phyloP scores from a whole-genome alignment of 208 protist genomes.

The Trypanosoma melophagium region DNA sequence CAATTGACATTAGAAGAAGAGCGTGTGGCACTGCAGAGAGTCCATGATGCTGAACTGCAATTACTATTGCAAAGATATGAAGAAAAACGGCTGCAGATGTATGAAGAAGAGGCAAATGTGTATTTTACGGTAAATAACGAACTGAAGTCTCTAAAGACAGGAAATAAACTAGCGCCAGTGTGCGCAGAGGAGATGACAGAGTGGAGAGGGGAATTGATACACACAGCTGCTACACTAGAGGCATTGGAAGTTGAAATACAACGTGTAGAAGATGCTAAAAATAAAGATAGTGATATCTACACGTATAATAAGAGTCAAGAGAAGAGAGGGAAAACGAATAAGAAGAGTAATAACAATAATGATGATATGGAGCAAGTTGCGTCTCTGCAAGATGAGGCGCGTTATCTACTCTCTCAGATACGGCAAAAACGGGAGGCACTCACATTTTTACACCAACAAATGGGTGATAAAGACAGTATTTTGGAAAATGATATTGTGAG shows the following conservation, averaged over 20 bases:
- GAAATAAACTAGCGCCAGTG: not conserved
- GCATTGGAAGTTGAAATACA: constrained; percentile 6
- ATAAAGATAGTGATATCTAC: not conserved
- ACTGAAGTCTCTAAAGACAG: constrained; percentile 5
- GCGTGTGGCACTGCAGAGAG: not conserved
- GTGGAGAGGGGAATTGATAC: not conserved
- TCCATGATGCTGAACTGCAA: not conserved
- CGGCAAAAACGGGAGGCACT: not conserved
- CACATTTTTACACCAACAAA: not conserved
- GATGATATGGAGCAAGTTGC: not conserved
- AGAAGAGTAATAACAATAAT: not conserved
- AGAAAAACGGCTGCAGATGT: constrained; percentile 1
- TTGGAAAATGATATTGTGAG: not conserved
- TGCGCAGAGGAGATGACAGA: constrained; percentile 7
- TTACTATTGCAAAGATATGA: not conserved
- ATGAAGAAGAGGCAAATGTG: constrained; percentile 15
- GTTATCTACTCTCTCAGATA: constrained; percentile 4
- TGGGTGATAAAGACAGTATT: not conserved
- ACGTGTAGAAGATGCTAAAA: not conserved
- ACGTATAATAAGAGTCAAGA: not conserved
- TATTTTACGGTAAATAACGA: constrained; percentile 11
- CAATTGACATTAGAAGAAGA: constrained; percentile 6
- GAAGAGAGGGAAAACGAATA: not conserved
- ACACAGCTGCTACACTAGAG: constrained; percentile 5
- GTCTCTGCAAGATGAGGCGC: constrained; percentile 4